Base-by-base conservation (phyloP, 140 eudicot genomes). In the Oenanthe javanica region DNA sequence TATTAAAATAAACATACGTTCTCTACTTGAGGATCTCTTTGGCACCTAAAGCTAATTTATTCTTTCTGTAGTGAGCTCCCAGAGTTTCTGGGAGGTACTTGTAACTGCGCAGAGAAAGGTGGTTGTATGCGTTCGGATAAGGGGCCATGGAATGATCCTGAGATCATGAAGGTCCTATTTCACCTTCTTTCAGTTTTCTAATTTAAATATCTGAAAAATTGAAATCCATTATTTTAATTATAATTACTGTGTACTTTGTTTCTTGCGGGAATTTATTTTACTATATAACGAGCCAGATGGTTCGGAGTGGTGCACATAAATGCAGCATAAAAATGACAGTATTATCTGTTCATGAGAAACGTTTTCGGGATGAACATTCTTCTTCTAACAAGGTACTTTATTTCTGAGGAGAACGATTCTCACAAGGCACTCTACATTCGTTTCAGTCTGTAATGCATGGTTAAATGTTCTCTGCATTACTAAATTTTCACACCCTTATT, bases 131-230 rank as follows among this genome's bases (percentile, higher is more conserved):
- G 81, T 78, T 90, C 98, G 42, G 98, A 94, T 79, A 94, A 92
- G 84, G 98, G 98, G 79, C 98, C 98, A 27, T 94, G 98, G 98
- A 94, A 89, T 82, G 98, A 94, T 72, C 89, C 94, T 12, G 98
- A 92, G 31, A 94, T 94, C 57, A 90, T 92, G 92, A 94, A 92
- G 93, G 98, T 89, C 16, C 40, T 70, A 75, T 47, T 48, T 50
- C 16, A 1, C 3, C 18, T 79, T 25, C 21, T 47, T 80, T 38
- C 31, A 23, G 6, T 25, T 64, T 78, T 64, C 36, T 9, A 50
- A 23, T 6, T 51, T 43, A 50, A 15, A 12, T 52, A 23, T 76
- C 5, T 76, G 46, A 9, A 0, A 18, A 49, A 76, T 76, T 9
- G 14, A 8, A 5, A 76, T 76, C 14, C 19, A n/a, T 40, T 42